Evolutionary conservation across 1,284 basidiomycete genomes (phyloP).

Genomic region (Leccinum subrobustum): DNA sequence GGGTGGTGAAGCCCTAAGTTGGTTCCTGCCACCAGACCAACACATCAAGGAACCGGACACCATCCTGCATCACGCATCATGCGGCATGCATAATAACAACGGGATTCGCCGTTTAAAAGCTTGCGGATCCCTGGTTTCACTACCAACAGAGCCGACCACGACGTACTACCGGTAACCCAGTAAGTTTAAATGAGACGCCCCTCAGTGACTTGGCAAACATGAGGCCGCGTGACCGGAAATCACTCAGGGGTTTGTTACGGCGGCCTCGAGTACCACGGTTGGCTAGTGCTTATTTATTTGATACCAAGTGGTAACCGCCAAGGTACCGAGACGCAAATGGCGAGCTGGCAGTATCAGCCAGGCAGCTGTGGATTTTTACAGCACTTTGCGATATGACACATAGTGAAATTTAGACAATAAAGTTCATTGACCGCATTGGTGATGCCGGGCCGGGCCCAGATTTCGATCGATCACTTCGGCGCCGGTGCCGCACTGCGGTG

Average conservation of each 20-base stretch:
- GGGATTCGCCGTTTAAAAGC: background rate
- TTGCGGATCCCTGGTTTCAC: background rate
- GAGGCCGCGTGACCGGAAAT: background rate
- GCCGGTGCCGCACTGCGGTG: background rate
- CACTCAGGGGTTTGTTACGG: constrained; percentile 8
- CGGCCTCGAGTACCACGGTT: background rate
- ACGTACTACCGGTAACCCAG: background rate
- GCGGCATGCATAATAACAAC: constrained; percentile 2
- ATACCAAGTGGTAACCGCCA: background rate
- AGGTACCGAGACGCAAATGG: background rate
- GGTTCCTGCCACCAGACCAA: background rate
- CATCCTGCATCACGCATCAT: background rate
- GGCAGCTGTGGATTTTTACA: background rate
- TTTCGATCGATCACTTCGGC: background rate
- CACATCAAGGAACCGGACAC: background rate
- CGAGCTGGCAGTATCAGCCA: background rate
- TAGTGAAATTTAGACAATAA: too few relatives aligned
- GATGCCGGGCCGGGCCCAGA: background rate
- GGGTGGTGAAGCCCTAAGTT: background rate
- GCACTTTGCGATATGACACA: too few relatives aligned
- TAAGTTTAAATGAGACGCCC: background rate
- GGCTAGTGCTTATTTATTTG: background rate
- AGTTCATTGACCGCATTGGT: background rate
- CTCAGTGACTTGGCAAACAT: background rate
- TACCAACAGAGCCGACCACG: background rate